Base-by-base conservation (phyloP, 129 eudicot species). In the Pseudognaphalium luteoalbum region DNA sequence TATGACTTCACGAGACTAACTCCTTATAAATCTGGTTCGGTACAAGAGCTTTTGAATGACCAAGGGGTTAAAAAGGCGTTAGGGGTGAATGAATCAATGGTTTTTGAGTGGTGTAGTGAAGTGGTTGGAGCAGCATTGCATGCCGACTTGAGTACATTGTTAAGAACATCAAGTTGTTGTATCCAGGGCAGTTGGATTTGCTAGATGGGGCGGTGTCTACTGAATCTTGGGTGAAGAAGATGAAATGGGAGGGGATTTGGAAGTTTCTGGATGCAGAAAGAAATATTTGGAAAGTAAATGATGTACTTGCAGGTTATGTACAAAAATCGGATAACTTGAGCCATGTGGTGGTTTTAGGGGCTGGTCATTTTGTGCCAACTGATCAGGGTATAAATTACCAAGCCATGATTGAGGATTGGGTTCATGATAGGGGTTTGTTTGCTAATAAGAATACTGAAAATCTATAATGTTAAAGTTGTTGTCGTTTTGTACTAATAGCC, bases 301-400 rank as follows among this genome's bases (percentile, higher is more conserved):
- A 66, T 70, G 62, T 66, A 54, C 65, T 91, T 52, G 99, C 92
- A 4, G 97, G 99, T 11, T 89, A 91, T 22, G 32, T 4, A 20
- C 12, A 8, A 22, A 54, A 1, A 57, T 74, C 51, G 12, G 70
- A 20, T 76, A 65, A 70, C 20, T 78, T 61, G 73, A 58, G 52
- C 52, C 52, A 44, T 78, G 30, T 17, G 32, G 33, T 28, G 29
- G 65, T 93, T 70, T 71, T 82, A 68, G 89, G 84, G 35, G 89
- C 96, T 39, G 97, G 97, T 10, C 98, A 93, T 85, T 89, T 85
- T 83, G 97, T 88, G 90, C 98, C 97, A 59, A 82, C 91, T 65
- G 97, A 91, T 75, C 96, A 93, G 74, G 76, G 74, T 39, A 79
- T 90, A 66, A 81, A 93, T 79, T 85, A 93, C 83, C 96, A 87